Percentiles rank a stretch among this genome's conserved stretches.
Evolutionary conservation across 75 land plant species (phyloP).

Genomic region (Selaginella moellendorffii): DNA sequence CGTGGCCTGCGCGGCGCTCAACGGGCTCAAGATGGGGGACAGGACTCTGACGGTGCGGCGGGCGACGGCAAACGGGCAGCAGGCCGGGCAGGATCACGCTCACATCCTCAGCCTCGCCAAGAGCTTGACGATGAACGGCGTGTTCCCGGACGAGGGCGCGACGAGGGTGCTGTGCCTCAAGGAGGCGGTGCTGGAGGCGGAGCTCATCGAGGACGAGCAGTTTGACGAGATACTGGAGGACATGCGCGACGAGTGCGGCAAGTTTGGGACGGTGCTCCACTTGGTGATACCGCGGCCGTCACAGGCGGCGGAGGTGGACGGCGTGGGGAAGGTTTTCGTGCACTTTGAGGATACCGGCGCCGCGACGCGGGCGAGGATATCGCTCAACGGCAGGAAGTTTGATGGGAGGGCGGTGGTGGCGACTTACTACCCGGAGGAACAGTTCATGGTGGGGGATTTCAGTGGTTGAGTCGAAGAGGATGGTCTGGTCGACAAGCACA

Average conservation of each 20-base stretch:
- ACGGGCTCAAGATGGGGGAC: neutral
- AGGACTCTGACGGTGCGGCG: neutral
- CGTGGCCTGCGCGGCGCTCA: neutral
- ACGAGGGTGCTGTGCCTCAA: slow-evolving; percentile 1
- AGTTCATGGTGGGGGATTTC: slow-evolving; percentile 56
- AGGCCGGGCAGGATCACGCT: neutral
- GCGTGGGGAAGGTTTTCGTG: slow-evolving; percentile 59
- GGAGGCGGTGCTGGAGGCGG: slow-evolving; percentile 45
- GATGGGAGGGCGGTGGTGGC: slow-evolving; percentile 69
- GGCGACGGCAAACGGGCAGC: slow-evolving; percentile 20
- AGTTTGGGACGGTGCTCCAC: slow-evolving; percentile 44
- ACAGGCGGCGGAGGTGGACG: slow-evolving; percentile 25
- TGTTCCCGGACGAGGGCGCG: neutral
- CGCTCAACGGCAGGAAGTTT: slow-evolving; percentile 70
- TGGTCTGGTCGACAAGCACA: no score
- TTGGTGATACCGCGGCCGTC: slow-evolving; percentile 68
- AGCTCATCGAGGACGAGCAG: slow-evolving; percentile 46
- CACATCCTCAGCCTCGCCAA: neutral
- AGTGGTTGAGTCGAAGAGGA: no score
- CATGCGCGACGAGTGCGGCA: slow-evolving; percentile 65
- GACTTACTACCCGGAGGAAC: slow-evolving; percentile 64
- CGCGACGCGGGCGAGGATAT: neutral
- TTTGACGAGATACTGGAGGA: slow-evolving; percentile 72
- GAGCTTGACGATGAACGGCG: neutral
- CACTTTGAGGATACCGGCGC: neutral